Evolutionary conservation across 306 rosid genomes (phyloP), one percentile per base, ranked within the genome.

Genomic region (Quercus variabilis): DNA sequence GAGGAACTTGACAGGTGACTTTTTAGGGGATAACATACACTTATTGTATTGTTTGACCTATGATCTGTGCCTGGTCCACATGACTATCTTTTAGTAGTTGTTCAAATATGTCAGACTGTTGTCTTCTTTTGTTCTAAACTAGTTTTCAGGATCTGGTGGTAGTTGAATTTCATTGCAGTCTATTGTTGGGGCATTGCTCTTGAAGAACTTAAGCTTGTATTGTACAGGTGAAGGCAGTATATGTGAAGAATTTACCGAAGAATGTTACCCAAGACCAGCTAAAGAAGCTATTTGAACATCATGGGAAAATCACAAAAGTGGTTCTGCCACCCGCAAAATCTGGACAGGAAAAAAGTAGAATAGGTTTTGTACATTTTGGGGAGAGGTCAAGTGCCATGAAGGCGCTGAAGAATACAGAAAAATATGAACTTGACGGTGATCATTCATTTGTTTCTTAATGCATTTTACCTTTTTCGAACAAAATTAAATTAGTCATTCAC

Each of bases 321-420:
- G 98, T 92, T 86, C 89, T 95, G 75, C 99, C 99, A 38, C 94
- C 97, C 17, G 87, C 97, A 85, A 91, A 90, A 71, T 82, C 94
- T 56, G 99, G 99, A 41, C 97, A 88, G 79, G 99, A 92, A 81
- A 91, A 78, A 87, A 95, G 88, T 54, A 88, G 99, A 86, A 95
- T 95, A 55, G 98, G 97, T 57, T 95, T 95, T 88, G 94, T 95
- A 65, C 99, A 95, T 91, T 95, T 95, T 86, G 81, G 90, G 55
- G 99, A 95, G 82, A 91, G 97, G 80, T 88, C 98, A 62, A 85
- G 86, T 88, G 98, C 98, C 67, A 90, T 95, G 99, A 92, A 91
- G 89, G 98, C 99, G 52, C 88, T 95, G 46, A 87, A 95, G 86
- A 95, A 88, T 84, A 90, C 97, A 10, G 97, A 92, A 88, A 92